Conservation (phyloP, 2,329 filamentous ascomycete species). For the Hypocrella siamensis region DNA sequence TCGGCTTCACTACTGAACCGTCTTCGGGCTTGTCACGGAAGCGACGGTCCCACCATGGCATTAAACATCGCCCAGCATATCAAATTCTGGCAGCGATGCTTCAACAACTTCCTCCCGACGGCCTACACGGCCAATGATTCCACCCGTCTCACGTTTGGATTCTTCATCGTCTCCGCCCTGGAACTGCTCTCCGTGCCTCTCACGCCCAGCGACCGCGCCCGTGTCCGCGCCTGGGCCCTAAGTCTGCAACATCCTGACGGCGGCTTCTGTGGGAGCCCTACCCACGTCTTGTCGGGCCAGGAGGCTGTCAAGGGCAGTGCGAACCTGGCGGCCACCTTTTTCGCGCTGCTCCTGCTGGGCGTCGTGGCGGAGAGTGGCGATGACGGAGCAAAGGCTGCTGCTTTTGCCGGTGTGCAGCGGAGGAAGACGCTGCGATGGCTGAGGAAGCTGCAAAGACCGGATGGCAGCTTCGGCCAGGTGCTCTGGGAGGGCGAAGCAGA, state of each 20-base stretch:
- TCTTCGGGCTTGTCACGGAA: too few relatives aligned
- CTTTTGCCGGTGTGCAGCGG: constrained; percentile 50
- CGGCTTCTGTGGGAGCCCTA: constrained; percentile 79
- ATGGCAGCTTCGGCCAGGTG: constrained; percentile 87
- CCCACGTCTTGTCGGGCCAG: constrained; percentile 27
- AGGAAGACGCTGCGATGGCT: constrained; percentile 59
- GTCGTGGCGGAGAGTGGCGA: constrained; percentile 26
- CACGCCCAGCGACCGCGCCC: constrained; percentile 24
- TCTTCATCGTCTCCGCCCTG: constrained; percentile 75
- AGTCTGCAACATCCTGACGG: constrained; percentile 71
- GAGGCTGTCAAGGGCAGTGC: constrained; percentile 35
- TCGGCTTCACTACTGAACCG: too few relatives aligned
- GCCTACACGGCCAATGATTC: constrained; percentile 82
- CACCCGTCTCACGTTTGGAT: constrained; percentile 76
- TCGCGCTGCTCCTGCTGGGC: constrained; percentile 63
- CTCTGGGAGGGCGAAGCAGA: constrained; percentile 44
- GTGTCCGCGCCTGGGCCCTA: constrained; percentile 63
- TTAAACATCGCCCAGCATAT: constrained; percentile 54
- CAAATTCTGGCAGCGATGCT: constrained; percentile 85
- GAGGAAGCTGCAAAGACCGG: constrained; percentile 54
- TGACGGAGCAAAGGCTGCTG: constrained; percentile 19
- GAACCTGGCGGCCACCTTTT: constrained; percentile 77
- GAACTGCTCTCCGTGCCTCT: constrained; percentile 59
- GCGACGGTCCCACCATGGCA: too few relatives aligned
- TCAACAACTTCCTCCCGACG: constrained; percentile 64